Conservation (phyloP, 2,329 filamentous ascomycete genomes). For the Pezicula neosporulosa region DNA sequence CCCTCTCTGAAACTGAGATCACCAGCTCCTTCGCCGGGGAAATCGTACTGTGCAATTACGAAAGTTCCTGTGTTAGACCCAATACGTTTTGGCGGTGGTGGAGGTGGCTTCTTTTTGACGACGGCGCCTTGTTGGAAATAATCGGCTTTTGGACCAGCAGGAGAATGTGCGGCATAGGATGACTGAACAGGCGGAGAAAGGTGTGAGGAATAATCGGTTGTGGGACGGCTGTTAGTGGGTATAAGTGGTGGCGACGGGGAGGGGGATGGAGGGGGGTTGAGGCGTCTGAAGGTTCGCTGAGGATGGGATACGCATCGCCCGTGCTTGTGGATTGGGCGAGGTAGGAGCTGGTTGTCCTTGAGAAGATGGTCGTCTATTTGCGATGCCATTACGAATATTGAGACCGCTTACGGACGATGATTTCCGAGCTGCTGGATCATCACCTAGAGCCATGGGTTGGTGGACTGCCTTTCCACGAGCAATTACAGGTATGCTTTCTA, state of each 20-base stretch:
- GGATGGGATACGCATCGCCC: slow-evolving; percentile 21
- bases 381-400: slow-evolving; percentile 33
- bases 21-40: slow-evolving; percentile 63
- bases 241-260: slow-evolving; percentile 14
- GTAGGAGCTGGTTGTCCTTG: slow-evolving; percentile 15
- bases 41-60: slow-evolving; percentile 71
- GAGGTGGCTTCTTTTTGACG: slow-evolving; percentile 71
- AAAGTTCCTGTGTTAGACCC: slow-evolving; percentile 40
- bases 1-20: slow-evolving; percentile 75
- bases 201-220: slow-evolving; percentile 20
- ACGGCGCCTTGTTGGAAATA: slow-evolving; percentile 31
- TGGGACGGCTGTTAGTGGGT: slow-evolving; percentile 1
- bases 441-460: slow-evolving; percentile 39
- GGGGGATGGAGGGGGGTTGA: slow-evolving; percentile 17
- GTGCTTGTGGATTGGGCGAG: slow-evolving; percentile 18
- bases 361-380: slow-evolving; percentile 41
- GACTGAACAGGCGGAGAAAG: slow-evolving; percentile 18
- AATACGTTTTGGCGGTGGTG: slow-evolving; percentile 60
- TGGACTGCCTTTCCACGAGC: slow-evolving; percentile 64
- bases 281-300: slow-evolving; percentile 12
- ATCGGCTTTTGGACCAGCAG: slow-evolving; percentile 21
- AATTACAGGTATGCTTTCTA: slow-evolving; percentile 63
- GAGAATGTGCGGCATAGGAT: slow-evolving; percentile 22
- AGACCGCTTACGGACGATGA: slow-evolving; percentile 22
- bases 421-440: slow-evolving; percentile 24